A percentile compares a stretch with the other conserved stretches of the same genome.
Evolutionary conservation across 305 asterid genomes (phyloP).

Genomic region (Ruellia speciosa): DNA sequence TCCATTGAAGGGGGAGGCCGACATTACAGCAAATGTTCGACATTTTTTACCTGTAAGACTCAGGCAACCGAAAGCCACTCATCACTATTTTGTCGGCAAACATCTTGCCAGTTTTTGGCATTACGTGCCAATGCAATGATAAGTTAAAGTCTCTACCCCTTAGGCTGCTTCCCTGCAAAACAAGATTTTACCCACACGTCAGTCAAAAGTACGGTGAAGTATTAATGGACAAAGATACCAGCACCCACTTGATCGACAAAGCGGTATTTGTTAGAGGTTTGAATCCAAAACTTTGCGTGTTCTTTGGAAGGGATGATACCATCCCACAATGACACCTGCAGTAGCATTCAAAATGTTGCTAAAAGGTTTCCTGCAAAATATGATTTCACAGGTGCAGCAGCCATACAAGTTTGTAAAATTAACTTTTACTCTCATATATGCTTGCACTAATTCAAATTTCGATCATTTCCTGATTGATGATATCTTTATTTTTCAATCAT

Average conservation of each 20-base stretch:
- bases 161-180: constrained; percentile 71
- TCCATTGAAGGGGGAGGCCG: too few relatives aligned
- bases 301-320: constrained; percentile 77
- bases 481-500: too few relatives aligned
- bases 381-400: too few relatives aligned
- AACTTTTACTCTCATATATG: too few relatives aligned
- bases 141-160: constrained; percentile 71
- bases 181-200: too few relatives aligned
- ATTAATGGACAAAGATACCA: too few relatives aligned
- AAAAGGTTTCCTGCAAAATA: too few relatives aligned
- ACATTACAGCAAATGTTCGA: not conserved
- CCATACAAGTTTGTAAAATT: too few relatives aligned
- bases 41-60: constrained; percentile 42
- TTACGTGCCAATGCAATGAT: constrained; percentile 91
- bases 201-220: too few relatives aligned
- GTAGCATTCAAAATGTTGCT: constrained; percentile 14
- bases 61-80: constrained; percentile 74
- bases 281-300: constrained; percentile 68
- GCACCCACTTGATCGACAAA: constrained; percentile 65
- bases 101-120: constrained; percentile 99
- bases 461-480: too few relatives aligned
- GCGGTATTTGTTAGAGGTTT: constrained; percentile 76
- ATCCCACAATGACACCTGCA: constrained; percentile 87
- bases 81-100: constrained; percentile 70
- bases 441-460: too few relatives aligned